These are phyloP conservation scores for Lepidium sativum DNA, from an alignment of 345 rosid genomes.

Conservation along the genomic window DNA sequence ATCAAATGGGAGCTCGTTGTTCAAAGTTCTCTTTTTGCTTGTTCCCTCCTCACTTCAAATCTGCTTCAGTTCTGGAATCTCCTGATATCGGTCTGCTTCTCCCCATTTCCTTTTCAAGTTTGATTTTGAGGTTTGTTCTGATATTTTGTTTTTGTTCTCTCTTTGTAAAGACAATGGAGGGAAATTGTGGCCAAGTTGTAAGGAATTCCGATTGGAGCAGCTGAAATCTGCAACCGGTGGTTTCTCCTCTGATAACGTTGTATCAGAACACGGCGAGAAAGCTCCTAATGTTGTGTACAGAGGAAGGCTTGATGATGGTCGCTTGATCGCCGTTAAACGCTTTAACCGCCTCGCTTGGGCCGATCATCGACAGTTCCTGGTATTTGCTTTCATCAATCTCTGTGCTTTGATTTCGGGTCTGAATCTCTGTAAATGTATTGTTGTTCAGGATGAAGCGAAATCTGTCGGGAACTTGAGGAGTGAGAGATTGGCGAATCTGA, in stretches of 20 bases:
- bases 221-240: constrained; percentile 64
- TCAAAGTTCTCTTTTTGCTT: constrained; percentile 28
- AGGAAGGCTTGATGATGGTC: constrained; percentile 68
- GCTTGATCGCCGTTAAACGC: constrained; percentile 80
- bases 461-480: constrained; percentile 85
- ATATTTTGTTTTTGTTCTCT: not conserved
- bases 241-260: constrained; percentile 77
- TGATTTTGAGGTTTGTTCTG: not conserved
- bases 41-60: constrained; percentile 24
- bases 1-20: constrained; percentile 33
- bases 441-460: constrained; percentile 76
- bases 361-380: constrained; percentile 91
- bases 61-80: constrained; percentile 33
- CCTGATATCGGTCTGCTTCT: constrained; percentile 63
- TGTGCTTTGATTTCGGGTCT: not conserved
- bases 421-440: not conserved
- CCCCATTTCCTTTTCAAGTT: not conserved
- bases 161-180: constrained; percentile 46
- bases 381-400: constrained; percentile 5
- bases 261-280: constrained; percentile 95
- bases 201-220: constrained; percentile 68
- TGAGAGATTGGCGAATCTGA: constrained; percentile 73
- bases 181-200: constrained; percentile 62
- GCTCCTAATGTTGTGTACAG: constrained; percentile 90
- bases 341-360: constrained; percentile 90